These are phyloP conservation scores for Yamadazyma nakazawae DNA, from an alignment of 805 yeast genomes.

Conservation along the genomic window DNA sequence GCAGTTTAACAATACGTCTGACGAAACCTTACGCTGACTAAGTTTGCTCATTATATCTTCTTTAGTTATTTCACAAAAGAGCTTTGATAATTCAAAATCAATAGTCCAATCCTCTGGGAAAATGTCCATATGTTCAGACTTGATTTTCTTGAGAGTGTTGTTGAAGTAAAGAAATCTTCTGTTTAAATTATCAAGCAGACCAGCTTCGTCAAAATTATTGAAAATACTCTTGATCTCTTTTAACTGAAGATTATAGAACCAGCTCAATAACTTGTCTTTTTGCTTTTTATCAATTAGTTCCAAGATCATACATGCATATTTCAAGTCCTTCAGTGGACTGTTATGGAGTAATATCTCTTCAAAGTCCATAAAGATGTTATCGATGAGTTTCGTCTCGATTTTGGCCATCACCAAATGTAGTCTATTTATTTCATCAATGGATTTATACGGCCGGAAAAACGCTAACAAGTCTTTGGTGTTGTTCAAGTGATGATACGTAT, in stretches of 20 bases:
- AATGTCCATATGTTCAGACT: conserved; percentile 44
- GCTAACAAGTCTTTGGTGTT: conserved; percentile 72
- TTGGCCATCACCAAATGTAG: conserved; percentile 57
- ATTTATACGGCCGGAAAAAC: conserved; percentile 75
- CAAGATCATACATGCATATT: conserved; percentile 69
- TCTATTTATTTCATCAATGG: conserved; percentile 74
- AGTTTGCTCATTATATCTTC: conserved; percentile 48
- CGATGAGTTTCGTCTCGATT: conserved; percentile 58
- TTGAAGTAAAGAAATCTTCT: conserved; percentile 81
- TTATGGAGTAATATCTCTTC: conserved; percentile 41
- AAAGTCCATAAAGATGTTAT: conserved; percentile 72
- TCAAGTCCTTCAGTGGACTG: conserved; percentile 28
- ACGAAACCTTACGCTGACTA: conserved; percentile 44
- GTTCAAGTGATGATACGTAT: conserved; percentile 57
- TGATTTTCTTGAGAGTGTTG: conserved; percentile 60
- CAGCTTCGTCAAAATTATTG: conserved; percentile 84
- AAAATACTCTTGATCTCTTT: conserved; percentile 76
- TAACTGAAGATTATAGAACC: conserved; percentile 70
- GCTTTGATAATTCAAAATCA: conserved; percentile 52
- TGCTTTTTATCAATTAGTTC: conserved; percentile 61
- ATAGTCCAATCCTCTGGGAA: conserved; percentile 79
- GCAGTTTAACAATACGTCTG: conserved; percentile 64
- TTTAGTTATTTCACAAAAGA: conserved; percentile 67
- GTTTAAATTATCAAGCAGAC: conserved; percentile 81
- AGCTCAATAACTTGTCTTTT: conserved; percentile 56